Evolutionary conservation across 2,329 filamentous ascomycete species (phyloP).

Genomic region (Aspergillus fischeri): DNA sequence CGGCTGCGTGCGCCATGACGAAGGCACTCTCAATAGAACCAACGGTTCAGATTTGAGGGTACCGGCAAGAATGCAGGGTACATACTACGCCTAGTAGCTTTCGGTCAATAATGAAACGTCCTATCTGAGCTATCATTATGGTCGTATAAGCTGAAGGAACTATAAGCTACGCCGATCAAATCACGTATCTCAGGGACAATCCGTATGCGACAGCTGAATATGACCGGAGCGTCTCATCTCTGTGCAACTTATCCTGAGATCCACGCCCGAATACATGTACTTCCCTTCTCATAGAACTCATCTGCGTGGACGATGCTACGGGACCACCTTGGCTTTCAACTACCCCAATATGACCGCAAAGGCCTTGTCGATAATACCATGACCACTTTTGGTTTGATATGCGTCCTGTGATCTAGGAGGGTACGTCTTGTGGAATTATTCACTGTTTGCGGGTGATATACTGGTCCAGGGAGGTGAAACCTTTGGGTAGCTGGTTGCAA

Average conservation of each 20-base stretch:
- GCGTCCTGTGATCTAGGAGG: conserved; percentile 26
- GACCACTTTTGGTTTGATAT: conserved; percentile 21
- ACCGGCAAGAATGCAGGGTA: too few relatives aligned
- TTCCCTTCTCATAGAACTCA: conserved; percentile 30
- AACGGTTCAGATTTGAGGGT: too few relatives aligned
- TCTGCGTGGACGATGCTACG: conserved; percentile 32
- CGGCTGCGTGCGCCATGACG: background rate
- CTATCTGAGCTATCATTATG: too few relatives aligned
- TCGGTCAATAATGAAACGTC: too few relatives aligned
- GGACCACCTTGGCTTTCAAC: conserved; percentile 31
- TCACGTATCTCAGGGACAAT: too few relatives aligned
- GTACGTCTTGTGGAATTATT: conserved; percentile 38
- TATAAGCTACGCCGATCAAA: too few relatives aligned
- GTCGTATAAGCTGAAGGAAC: too few relatives aligned
- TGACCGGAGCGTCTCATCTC: too few relatives aligned
- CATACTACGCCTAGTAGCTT: too few relatives aligned
- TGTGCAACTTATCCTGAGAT: too few relatives aligned
- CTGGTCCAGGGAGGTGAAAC: conserved; percentile 20
- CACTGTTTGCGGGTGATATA: conserved; percentile 28
- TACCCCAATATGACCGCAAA: conserved; percentile 32
- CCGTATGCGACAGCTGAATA: too few relatives aligned
- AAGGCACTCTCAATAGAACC: too few relatives aligned
- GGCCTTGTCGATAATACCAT: conserved; percentile 37
- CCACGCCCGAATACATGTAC: conserved; percentile 31
- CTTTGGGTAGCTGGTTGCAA: conserved; percentile 17